Evolutionary conservation across 257 asterid genomes (phyloP).

Genomic region (Orobanche coerulescens): DNA sequence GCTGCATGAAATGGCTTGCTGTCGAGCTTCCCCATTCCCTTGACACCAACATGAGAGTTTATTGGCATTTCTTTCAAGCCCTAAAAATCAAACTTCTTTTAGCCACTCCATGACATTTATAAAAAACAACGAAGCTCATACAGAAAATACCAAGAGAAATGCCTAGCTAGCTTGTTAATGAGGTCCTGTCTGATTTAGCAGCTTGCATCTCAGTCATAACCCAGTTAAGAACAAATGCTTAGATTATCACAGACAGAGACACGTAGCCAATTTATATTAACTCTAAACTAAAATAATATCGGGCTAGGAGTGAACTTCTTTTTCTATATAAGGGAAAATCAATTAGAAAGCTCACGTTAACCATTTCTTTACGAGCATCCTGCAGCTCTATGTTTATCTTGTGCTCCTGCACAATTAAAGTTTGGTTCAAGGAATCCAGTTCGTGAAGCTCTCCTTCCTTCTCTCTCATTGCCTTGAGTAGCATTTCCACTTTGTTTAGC

Average conservation of each 20-base stretch:
- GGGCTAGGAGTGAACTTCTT: neutral
- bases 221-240: neutral
- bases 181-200: neutral
- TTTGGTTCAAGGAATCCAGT: slow-evolving; percentile 45
- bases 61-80: slow-evolving; percentile 38
- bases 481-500: slow-evolving; percentile 36
- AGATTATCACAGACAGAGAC: no score
- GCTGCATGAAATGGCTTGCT: slow-evolving; percentile 52
- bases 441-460: slow-evolving; percentile 56
- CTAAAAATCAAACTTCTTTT: slow-evolving; percentile 21
- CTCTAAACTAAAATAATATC: neutral
- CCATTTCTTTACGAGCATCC: slow-evolving; percentile 71
- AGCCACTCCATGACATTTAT: neutral
- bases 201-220: neutral
- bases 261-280: neutral
- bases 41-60: slow-evolving; percentile 42
- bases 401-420: slow-evolving; percentile 52
- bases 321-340: neutral
- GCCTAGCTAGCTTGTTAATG: neutral
- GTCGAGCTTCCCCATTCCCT: slow-evolving; percentile 75
- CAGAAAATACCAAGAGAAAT: neutral
- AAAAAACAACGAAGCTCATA: neutral
- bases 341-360: slow-evolving; percentile 40
- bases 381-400: slow-evolving; percentile 63
- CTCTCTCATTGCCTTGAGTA: slow-evolving; percentile 46